Percentiles rank a stretch among this genome's conserved stretches.
These are phyloP conservation scores for Stagonosporopsis vannaccii DNA, from an alignment of 2,329 filamentous ascomycete genomes.

Conservation along the genomic window DNA sequence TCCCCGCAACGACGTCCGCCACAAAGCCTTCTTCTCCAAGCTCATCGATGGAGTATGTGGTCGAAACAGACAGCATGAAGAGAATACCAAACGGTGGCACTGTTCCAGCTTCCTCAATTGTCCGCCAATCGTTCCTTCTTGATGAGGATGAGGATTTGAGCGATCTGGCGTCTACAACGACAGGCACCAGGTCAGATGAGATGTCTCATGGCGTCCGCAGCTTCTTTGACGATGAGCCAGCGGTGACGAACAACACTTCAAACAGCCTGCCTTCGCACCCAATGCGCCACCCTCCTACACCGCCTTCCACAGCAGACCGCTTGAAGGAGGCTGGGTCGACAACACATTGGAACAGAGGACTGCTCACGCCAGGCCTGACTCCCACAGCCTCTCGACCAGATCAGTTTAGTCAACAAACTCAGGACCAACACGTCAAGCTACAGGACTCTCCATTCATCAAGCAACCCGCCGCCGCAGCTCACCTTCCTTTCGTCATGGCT, in stretches of 20 bases:
- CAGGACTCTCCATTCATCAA: conserved; percentile 34
- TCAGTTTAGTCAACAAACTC: conserved; percentile 33
- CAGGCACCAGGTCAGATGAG: conserved; percentile 54
- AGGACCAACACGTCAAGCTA: conserved; percentile 28
- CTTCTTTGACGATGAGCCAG: conserved; percentile 59
- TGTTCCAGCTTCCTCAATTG: conserved; percentile 44
- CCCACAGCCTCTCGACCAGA: conserved; percentile 39
- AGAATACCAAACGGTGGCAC: conserved; percentile 55
- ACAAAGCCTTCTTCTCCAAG: conserved; percentile 48
- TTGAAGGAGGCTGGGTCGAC: conserved; percentile 34
- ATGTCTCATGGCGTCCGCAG: conserved; percentile 53
- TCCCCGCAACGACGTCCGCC: conserved; percentile 23
- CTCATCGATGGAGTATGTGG: conserved; percentile 60
- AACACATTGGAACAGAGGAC: conserved; percentile 44
- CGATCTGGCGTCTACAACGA: conserved; percentile 61
- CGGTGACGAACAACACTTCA: conserved; percentile 42
- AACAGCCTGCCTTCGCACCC: conserved; percentile 41
- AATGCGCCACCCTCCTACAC: conserved; percentile 52
- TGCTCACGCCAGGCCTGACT: conserved; percentile 49
- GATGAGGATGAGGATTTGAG: conserved; percentile 64
- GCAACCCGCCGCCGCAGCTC: conserved; percentile 45
- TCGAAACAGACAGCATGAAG: conserved; percentile 60
- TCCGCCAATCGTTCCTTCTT: conserved; percentile 57
- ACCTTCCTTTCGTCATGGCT: conserved; percentile 81
- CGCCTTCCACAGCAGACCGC: conserved; percentile 51